Evolutionary conservation across 345 rosid genomes (phyloP).

Genomic region (Arabis alpina): DNA sequence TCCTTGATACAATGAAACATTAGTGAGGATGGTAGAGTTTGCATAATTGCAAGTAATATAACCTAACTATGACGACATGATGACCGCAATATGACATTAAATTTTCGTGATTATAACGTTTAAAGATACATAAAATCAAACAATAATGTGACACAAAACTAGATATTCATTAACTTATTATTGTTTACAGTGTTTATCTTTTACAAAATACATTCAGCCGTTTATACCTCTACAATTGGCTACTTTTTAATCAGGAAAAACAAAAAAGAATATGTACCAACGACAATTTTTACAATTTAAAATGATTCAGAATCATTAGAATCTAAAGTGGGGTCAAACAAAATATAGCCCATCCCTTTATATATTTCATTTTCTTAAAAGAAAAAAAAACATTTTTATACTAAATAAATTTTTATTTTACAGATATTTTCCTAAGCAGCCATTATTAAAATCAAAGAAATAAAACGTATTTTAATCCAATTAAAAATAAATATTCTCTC

Average conservation of each 20-base stretch:
- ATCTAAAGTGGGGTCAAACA: slow-evolving; percentile 28
- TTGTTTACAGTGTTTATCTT: not conserved
- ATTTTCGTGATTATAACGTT: not conserved
- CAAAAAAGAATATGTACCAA: slow-evolving; percentile 6
- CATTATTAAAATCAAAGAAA: not conserved
- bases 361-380: not conserved
- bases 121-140: not conserved
- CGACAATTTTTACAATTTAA: not conserved
- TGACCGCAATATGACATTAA: not conserved
- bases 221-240: slow-evolving; percentile 11
- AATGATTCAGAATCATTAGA: slow-evolving; percentile 23
- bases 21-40: not conserved
- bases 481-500: not conserved
- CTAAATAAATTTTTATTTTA: not conserved
- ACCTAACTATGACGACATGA: not conserved
- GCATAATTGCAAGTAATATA: not conserved
- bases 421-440: slow-evolving; percentile 11
- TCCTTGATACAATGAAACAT: too few species aligned
- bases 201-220: not conserved
- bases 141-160: not conserved
- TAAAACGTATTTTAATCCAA: not conserved
- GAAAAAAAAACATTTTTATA: too few species aligned
- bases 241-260: not conserved
- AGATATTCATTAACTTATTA: not conserved
- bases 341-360: slow-evolving; percentile 3